Percentiles rank a stretch among this genome's conserved stretches.
Evolutionary conservation across 768 basidiomycete species (phyloP).

Genomic region (Mycena alexandri): DNA sequence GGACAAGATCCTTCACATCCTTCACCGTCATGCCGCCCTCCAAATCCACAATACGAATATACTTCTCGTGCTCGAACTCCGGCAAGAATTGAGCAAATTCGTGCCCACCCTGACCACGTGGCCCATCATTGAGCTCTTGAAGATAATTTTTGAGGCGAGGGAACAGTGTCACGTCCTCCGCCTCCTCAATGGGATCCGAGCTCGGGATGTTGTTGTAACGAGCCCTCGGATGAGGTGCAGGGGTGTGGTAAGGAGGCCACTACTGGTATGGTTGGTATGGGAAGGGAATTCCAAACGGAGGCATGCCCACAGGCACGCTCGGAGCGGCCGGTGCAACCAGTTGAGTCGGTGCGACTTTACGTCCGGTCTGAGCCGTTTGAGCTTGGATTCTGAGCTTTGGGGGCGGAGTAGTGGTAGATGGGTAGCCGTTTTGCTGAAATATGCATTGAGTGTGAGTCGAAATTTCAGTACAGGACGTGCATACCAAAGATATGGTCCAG

Average conservation of each 20-base stretch:
- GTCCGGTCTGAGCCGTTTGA: too few species aligned
- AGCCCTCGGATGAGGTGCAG: not conserved
- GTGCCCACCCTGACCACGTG: not conserved
- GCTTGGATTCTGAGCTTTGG: not conserved
- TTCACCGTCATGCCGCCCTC: not conserved
- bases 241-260: slow-evolving; percentile 8
- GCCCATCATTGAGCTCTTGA: not conserved
- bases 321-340: not conserved
- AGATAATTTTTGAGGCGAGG: slow-evolving; percentile 2
- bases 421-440: slow-evolving; percentile 6
- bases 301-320: not conserved
- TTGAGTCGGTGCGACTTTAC: not conserved
- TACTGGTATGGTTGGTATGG: not conserved
- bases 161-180: slow-evolving; percentile 7
- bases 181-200: not conserved
- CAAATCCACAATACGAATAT: slow-evolving; percentile 10
- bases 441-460: not conserved
- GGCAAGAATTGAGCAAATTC: not conserved
- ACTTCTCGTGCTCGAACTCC: slow-evolving; percentile 13
- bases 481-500: slow-evolving; percentile 13
- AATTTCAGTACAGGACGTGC: not conserved
- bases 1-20: not conserved
- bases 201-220: slow-evolving; percentile 1
- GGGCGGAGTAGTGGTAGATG: slow-evolving; percentile 4
- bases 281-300: not conserved